phyloP scores from a whole-genome alignment of 2,329 filamentous ascomycete species.

The Sclerotinia nivalis region DNA sequence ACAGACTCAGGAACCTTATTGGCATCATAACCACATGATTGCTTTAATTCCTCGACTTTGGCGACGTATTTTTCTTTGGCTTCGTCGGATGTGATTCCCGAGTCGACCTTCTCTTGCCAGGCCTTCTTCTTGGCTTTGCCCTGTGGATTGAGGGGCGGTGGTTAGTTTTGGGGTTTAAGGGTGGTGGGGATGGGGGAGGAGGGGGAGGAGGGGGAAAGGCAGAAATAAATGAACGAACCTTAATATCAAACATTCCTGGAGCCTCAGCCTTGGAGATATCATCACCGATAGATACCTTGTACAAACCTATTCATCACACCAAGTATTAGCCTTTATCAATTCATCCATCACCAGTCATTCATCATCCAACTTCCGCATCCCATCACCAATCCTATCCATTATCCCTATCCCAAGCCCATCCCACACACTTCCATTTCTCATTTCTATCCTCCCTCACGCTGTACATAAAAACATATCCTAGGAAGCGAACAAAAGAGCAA shows the following conservation, averaged over 20 bases:
- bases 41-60: constrained; percentile 71
- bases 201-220: neutral
- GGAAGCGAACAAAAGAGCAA: neutral
- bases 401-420: neutral
- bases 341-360: neutral
- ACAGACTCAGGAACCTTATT: constrained; percentile 64
- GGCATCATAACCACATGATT: constrained; percentile 65
- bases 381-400: neutral
- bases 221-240: constrained; percentile 45
- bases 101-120: constrained; percentile 71
- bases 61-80: constrained; percentile 78
- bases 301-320: constrained; percentile 50
- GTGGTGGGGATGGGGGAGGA: constrained; percentile 41
- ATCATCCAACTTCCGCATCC: neutral
- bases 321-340: neutral
- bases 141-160: constrained; percentile 39
- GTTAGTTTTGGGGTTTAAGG: neutral
- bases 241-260: constrained; percentile 71
- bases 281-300: constrained; percentile 59
- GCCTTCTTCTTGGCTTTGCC: constrained; percentile 78
- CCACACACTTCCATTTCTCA: neutral
- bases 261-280: constrained; percentile 56
- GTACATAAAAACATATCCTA: neutral
- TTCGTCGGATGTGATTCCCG: constrained; percentile 58
- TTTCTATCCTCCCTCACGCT: neutral